A percentile compares a stretch with the other conserved stretches of the same genome.
Conservation (phyloP, 805 yeast species). For the Clavispora phyllophila region DNA sequence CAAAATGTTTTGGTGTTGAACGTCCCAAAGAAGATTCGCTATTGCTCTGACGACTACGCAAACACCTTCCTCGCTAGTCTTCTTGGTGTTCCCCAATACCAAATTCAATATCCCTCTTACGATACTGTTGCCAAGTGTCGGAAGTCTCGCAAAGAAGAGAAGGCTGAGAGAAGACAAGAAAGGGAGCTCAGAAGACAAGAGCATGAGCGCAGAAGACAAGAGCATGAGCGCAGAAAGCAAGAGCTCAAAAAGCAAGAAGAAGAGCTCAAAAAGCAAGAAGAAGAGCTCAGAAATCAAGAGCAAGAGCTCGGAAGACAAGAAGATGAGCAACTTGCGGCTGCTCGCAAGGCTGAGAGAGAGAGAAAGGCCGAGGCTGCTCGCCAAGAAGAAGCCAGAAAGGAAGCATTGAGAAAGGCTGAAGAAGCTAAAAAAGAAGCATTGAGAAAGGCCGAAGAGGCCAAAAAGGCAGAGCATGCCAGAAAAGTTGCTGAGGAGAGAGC, state of each 20-base stretch:
- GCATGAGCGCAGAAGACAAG: not conserved
- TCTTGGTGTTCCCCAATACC: slow-evolving; percentile 3
- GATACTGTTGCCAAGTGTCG: not conserved
- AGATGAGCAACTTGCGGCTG: slow-evolving; percentile 1
- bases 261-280: not conserved
- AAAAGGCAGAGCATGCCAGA: slow-evolving; percentile 7
- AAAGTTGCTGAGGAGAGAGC: slow-evolving; percentile 11
- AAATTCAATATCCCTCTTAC: not conserved
- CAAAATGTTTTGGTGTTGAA: slow-evolving; percentile 32
- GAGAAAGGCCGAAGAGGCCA: slow-evolving; percentile 5
- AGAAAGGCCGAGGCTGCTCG: slow-evolving; percentile 1
- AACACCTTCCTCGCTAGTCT: slow-evolving; percentile 11
- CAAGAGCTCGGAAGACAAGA: slow-evolving; percentile 1
- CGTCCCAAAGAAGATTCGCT: slow-evolving; percentile 26
- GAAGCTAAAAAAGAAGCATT: slow-evolving; percentile 7
- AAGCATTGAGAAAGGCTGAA: not conserved
- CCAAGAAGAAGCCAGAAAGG: slow-evolving; percentile 5
- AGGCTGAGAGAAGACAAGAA: not conserved
- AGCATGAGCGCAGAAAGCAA: slow-evolving; percentile 1
- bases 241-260: slow-evolving; percentile 6
- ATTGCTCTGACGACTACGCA: slow-evolving; percentile 14
- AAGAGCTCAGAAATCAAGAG: slow-evolving; percentile 3
- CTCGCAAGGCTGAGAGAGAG: slow-evolving; percentile 3
- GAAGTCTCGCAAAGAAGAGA: not conserved
- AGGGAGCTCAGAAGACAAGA: not conserved